Evolutionary conservation across 2,329 filamentous ascomycete genomes (phyloP), one percentile per base, ranked within the genome.

Genomic region (Colletotrichum higginsianum): DNA sequence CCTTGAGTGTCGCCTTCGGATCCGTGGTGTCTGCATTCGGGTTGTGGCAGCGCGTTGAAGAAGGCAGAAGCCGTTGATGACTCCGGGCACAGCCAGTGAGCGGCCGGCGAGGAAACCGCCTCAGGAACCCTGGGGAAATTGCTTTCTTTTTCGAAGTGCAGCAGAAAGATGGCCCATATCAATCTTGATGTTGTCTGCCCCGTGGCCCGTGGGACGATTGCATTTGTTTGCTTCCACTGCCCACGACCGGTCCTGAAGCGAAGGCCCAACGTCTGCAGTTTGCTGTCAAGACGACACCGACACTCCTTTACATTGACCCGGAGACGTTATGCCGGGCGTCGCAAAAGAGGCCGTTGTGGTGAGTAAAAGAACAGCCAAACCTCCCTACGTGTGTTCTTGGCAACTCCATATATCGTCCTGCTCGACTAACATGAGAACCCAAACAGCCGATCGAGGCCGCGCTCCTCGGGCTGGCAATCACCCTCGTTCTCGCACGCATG

Each of bases 371-470:
- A 9, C 30, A 9, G 40, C 35, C 53, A 21, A 4, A 16, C 16
- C 35, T 52, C 40, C 12, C 50, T 16, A 16, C 23, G 13, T 50
- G 9, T 11, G 21, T 26, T 15, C 57, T 64, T 40, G 30, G 53
- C 40, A 23, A 40, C 30, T 26, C 26, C 40, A 16, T 50, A 30
- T 35, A 57, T 6, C 23, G 8, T 40, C n/a, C 49, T 52, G 40
- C 40, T 15, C 26, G 52, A 35, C 72, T 73, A 66, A 74, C 50
- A 23, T 11, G 30, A 15, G 18, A 44, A 40, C 21, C 12, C 8
- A 26, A 47, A 38, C 61, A 79, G 78, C 78, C 78, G 38, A 76
- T 79, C 53, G 78, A 79, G 74, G 75, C 75, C 66, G 65, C 74
- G 30, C 76, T 79, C 21, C 64, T 79, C 8, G 61, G 55, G 4